These are phyloP conservation scores for Agroathelia rolfsii DNA, from an alignment of 1,284 basidiomycete species.

Conservation along the genomic window DNA sequence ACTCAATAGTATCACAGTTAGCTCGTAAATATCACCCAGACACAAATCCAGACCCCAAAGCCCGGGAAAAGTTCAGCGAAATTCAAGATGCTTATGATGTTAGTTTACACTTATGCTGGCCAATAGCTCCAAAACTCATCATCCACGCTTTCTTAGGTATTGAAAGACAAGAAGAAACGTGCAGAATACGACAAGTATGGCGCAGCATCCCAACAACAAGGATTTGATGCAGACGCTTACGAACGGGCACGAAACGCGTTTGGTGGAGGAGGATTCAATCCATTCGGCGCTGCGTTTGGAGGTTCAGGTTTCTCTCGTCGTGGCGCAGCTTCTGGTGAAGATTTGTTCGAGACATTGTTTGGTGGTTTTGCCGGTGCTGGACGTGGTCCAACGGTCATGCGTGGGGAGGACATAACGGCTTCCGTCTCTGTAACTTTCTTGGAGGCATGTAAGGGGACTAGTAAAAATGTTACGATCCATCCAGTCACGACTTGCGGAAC, in stretches of 20 bases:
- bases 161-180: constrained; percentile 93
- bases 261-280: constrained; percentile 44
- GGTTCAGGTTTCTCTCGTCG: constrained; percentile 68
- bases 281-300: constrained; percentile 40
- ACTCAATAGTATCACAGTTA: constrained; percentile 45
- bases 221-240: constrained; percentile 86
- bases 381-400: constrained; percentile 39
- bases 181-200: constrained; percentile 93
- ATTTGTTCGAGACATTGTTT: constrained; percentile 88
- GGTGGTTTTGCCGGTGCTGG: constrained; percentile 51
- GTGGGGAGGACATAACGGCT: constrained; percentile 83
- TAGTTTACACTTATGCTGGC: constrained; percentile 22
- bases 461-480: constrained; percentile 66
- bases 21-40: constrained; percentile 98
- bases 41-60: constrained; percentile 86
- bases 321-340: constrained; percentile 57
- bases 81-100: constrained; percentile 98
- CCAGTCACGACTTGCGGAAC: constrained; percentile 80
- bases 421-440: constrained; percentile 76
- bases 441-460: constrained; percentile 90
- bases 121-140: constrained; percentile 8
- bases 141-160: constrained; percentile 39
- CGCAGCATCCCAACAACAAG: constrained; percentile 85
- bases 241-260: constrained; percentile 31
- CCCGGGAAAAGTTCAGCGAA: constrained; percentile 91